Evolutionary conservation across 495 filamentous ascomycete genomes (phyloP).

Genomic region (Astrothelium subdiscretum): DNA sequence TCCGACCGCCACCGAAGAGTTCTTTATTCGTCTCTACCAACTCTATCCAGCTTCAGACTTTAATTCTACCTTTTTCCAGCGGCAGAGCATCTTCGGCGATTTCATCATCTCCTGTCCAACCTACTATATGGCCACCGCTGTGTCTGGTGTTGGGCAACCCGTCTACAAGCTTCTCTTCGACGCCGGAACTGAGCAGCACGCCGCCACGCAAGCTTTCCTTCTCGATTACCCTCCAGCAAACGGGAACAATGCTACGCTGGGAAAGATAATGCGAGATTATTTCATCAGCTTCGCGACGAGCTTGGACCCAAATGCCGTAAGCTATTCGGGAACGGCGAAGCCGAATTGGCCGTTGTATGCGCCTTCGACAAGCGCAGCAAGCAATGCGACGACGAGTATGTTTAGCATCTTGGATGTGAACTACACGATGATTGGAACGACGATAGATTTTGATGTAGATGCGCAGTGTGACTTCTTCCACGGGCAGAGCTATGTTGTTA

Average conservation of each 20-base stretch:
- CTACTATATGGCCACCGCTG: constrained; percentile 21
- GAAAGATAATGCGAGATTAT: constrained; percentile 48
- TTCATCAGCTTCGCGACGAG: constrained; percentile 45
- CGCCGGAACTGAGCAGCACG: constrained; percentile 16
- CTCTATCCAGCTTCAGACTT: constrained; percentile 14
- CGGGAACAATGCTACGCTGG: constrained; percentile 37
- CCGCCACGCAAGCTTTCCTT: constrained; percentile 4
- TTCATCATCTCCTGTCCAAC: constrained; percentile 21
- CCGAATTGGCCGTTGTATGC: constrained; percentile 14
- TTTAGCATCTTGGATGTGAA: constrained; percentile 13
- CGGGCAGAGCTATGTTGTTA: constrained; percentile 16
- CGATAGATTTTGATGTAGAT: constrained; percentile 12
- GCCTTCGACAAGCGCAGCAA: not conserved
- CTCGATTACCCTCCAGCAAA: not conserved
- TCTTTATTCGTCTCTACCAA: constrained; percentile 17
- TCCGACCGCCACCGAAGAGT: constrained; percentile 13
- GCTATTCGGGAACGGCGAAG: constrained; percentile 7
- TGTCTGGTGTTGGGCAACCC: constrained; percentile 12
- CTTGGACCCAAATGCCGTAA: constrained; percentile 13
- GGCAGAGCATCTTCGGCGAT: constrained; percentile 17
- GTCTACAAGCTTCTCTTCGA: constrained; percentile 18
- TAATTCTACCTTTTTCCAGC: constrained; percentile 19
- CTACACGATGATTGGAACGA: constrained; percentile 15
- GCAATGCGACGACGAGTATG: not conserved
- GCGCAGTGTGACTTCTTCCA: constrained; percentile 17